phyloP scores from a whole-genome alignment of 768 basidiomycete genomes.

The Leccinum sublutescens region DNA sequence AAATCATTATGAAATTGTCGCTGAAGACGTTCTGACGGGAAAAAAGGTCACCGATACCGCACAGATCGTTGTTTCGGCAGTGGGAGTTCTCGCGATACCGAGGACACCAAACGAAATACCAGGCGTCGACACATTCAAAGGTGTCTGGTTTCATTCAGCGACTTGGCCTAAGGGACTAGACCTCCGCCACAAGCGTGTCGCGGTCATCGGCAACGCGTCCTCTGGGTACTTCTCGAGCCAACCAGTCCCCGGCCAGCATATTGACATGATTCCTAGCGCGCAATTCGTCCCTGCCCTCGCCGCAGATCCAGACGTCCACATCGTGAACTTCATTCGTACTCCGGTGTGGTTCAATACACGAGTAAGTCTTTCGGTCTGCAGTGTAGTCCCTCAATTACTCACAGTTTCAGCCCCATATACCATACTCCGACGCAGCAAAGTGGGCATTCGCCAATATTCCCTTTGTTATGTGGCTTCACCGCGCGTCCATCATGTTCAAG shows the following conservation, averaged over 20 bases:
- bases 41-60: conserved; percentile 32
- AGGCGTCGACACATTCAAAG: conserved; percentile 43
- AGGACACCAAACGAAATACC: conserved; percentile 35
- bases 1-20: conserved; percentile 37
- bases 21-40: conserved; percentile 35
- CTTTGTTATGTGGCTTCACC: conserved; percentile 48
- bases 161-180: conserved; percentile 43
- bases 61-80: conserved; percentile 50
- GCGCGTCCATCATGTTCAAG: conserved; percentile 48
- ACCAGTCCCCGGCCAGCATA: not conserved
- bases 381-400: conserved; percentile 20
- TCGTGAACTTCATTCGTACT: conserved; percentile 59
- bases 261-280: conserved; percentile 40
- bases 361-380: conserved; percentile 32
- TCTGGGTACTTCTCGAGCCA: conserved; percentile 45
- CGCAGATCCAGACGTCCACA: conserved; percentile 46
- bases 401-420: conserved; percentile 37
- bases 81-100: conserved; percentile 48
- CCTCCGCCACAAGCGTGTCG: conserved; percentile 42
- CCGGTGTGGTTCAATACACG: conserved; percentile 60
- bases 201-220: conserved; percentile 59
- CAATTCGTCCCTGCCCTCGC: conserved; percentile 60
- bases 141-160: conserved; percentile 52
- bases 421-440: conserved; percentile 37
- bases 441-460: conserved; percentile 58